These are phyloP conservation scores for Epichloe gansuensis DNA, from an alignment of 2,329 filamentous ascomycete species.

Conservation along the genomic window DNA sequence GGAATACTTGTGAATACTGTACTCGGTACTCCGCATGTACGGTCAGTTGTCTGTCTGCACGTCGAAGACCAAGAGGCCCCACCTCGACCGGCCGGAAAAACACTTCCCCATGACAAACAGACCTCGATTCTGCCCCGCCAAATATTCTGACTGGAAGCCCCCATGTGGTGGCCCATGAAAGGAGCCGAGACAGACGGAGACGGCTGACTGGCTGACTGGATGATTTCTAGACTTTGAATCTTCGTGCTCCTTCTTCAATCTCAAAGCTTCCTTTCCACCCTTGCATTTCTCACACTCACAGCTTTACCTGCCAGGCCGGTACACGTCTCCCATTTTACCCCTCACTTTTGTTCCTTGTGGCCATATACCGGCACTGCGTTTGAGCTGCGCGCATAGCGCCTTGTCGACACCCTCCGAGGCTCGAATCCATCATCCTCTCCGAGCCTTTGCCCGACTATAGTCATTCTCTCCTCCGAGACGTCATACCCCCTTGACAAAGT, in stretches of 20 bases:
- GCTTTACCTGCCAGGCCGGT: background rate
- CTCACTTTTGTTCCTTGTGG: background rate
- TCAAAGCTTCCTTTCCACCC: background rate
- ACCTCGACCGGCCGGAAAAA: conserved; percentile 19
- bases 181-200: conserved; percentile 6
- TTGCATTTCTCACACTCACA: background rate
- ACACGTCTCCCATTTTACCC: background rate
- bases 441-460: background rate
- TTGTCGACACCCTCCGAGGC: background rate
- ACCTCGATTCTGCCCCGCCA: conserved; percentile 19
- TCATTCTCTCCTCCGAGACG: background rate
- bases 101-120: background rate
- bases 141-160: conserved; percentile 5
- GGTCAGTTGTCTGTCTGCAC: background rate
- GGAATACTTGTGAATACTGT: background rate
- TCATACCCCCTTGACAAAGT: background rate
- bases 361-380: background rate
- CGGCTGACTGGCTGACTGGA: background rate
- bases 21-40: background rate
- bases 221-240: conserved; percentile 11
- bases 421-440: background rate
- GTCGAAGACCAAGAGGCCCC: background rate
- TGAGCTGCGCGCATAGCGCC: background rate
- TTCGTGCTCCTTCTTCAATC: background rate
- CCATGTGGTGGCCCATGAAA: background rate